These are phyloP conservation scores for Rhododendron vialii DNA, from an alignment of 148 eudicot genomes.

Conservation along the genomic window DNA sequence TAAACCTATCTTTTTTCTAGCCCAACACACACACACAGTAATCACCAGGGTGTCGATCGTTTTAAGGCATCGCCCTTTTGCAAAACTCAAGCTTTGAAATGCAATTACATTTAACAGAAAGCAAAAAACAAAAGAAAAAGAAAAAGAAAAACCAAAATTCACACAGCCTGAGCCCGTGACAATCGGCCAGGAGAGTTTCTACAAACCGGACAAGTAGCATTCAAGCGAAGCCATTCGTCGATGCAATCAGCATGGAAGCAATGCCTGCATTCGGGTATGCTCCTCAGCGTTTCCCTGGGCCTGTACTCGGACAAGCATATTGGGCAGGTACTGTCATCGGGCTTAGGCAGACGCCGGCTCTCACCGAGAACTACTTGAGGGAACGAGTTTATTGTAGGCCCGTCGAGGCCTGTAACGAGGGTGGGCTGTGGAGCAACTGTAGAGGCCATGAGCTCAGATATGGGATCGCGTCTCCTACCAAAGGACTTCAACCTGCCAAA, in stretches of 20 bases:
- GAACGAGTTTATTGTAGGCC: constrained; percentile 43
- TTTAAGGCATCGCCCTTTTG: too few relatives aligned
- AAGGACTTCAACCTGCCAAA: constrained; percentile 9
- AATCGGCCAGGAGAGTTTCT: constrained; percentile 27
- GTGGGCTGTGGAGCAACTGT: constrained; percentile 16
- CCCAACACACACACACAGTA: too few relatives aligned
- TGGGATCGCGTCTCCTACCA: background rate
- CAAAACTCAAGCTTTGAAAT: too few relatives aligned
- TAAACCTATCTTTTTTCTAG: too few relatives aligned
- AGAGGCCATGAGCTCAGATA: background rate
- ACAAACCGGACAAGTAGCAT: constrained; percentile 61
- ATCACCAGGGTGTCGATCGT: too few relatives aligned
- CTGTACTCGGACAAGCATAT: constrained; percentile 57
- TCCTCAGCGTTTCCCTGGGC: constrained; percentile 45
- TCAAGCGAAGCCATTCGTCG: constrained; percentile 58
- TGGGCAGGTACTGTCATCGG: constrained; percentile 39
- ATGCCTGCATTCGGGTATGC: constrained; percentile 49
- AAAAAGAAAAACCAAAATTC: background rate
- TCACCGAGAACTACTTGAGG: constrained; percentile 53
- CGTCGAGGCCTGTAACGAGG: constrained; percentile 28
- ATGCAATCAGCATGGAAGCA: constrained; percentile 63
- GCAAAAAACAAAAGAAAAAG: background rate
- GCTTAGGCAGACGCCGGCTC: constrained; percentile 48
- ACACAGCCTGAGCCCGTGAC: background rate
- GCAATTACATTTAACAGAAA: too few relatives aligned